These are phyloP conservation scores for Tolypocladium tundrense DNA, from an alignment of 2,329 filamentous ascomycete species.

Conservation along the genomic window DNA sequence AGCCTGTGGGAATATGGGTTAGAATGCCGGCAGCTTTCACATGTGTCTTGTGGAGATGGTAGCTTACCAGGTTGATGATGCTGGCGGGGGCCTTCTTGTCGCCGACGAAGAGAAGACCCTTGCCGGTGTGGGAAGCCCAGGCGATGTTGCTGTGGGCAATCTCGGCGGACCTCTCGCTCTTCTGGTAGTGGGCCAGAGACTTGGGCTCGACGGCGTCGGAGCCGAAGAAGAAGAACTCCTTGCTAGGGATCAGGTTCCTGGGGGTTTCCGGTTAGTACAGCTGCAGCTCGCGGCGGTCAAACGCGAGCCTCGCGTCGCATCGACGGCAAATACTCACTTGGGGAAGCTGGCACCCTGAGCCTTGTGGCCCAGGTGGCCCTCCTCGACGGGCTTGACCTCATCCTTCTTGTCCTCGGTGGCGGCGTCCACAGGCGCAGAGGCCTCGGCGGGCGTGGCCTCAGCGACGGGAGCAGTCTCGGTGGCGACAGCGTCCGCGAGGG, in stretches of 20 bases:
- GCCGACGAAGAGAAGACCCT: slow-evolving; percentile 86
- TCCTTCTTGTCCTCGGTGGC: slow-evolving; percentile 33
- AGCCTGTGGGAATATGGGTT: slow-evolving; percentile 26
- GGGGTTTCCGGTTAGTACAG: slow-evolving; percentile 8
- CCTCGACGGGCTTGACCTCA: slow-evolving; percentile 61
- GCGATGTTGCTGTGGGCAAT: slow-evolving; percentile 70
- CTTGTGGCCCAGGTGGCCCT: slow-evolving; percentile 85
- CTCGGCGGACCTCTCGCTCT: slow-evolving; percentile 73
- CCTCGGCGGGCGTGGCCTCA: slow-evolving; percentile 27
- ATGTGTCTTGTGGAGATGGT: not conserved
- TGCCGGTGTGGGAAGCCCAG: slow-evolving; percentile 89
- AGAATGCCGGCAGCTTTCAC: not conserved
- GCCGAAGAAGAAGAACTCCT: slow-evolving; percentile 88
- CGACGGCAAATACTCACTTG: slow-evolving; percentile 56
- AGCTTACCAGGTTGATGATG: slow-evolving; percentile 76
- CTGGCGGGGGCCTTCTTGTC: slow-evolving; percentile 75
- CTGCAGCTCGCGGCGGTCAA: not conserved
- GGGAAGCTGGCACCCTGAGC: slow-evolving; percentile 67
- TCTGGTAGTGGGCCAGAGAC: slow-evolving; percentile 66
- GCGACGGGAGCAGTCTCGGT: slow-evolving; percentile 30
- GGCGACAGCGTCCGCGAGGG: slow-evolving; percentile 24
- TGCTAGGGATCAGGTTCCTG: slow-evolving; percentile 81
- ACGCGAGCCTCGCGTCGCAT: not conserved
- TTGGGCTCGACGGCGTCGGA: slow-evolving; percentile 63
- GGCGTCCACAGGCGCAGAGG: slow-evolving; percentile 29